Base-by-base conservation (phyloP, 257 asterid genomes). In the Salvia splendens region DNA sequence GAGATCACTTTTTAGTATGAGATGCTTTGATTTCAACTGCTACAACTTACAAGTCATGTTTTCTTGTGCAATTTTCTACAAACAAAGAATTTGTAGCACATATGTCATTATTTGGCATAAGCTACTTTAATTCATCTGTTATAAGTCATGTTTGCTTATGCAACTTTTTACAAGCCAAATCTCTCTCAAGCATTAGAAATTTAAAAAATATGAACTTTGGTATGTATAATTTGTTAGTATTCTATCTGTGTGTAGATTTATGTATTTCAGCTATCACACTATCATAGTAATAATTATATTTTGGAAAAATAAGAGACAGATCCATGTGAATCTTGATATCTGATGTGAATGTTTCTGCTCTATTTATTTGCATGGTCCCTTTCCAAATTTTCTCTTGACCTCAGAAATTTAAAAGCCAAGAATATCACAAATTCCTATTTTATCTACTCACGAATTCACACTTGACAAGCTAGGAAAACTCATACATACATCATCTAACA, bases 311-410 rank as follows among this genome's bases (percentile, higher is more conserved):
- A 7, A 30, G 64, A 58, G 64, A 58, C 64, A 35, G 6, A 32
- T 33, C 47, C 64, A 58, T 58, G 64, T 58, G 64, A 36, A 35
- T 58, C 12, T 36, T 35, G 24, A 5, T 35, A 2, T 16, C n/a
- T 58, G 64, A 36, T 58, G 64, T 58, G 64, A 58, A 58, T 33
- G 64, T 58, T 36, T 58, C 64, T 58, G 12, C 47, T 57, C 30
- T 12, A 6, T 0, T 16, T 48, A 48, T 50, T 47, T n/a, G 2
- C 14, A 47, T 47, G 53, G 53, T 47, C 20, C 20, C 24, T 47
- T 47, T 47, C 52, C 52, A 47, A n/a, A 47, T n/a, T 47, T 12
- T 5, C 20, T 47, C 8, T 12, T n/a, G 24, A 47, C 53, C 53
- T 47, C 53, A 46, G 8, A 47, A 47, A 47, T 47, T 5, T 47